A percentile compares a stretch with the other conserved stretches of the same genome.
phyloP scores from a whole-genome alignment of 768 basidiomycete genomes.

The Lentinula sp. region DNA sequence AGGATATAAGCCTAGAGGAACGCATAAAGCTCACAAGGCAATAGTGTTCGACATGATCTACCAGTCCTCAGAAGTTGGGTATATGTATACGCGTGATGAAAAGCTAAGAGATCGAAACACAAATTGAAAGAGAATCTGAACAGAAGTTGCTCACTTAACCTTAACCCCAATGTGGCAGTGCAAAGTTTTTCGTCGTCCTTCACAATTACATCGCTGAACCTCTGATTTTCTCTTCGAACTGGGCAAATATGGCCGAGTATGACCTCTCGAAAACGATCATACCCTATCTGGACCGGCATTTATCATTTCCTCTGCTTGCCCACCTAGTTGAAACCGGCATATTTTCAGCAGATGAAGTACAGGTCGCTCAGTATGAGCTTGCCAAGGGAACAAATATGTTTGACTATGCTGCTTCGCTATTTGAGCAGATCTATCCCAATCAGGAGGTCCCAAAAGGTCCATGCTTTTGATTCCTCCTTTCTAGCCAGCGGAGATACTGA shows the following conservation, averaged over 20 bases:
- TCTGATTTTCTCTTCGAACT: too few species aligned
- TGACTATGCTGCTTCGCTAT: slow-evolving; percentile 82
- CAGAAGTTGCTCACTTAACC: not conserved
- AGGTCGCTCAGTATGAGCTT: slow-evolving; percentile 92
- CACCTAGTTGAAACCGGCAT: slow-evolving; percentile 74
- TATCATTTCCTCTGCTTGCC: slow-evolving; percentile 87
- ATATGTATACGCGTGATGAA: not conserved
- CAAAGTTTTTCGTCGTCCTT: not conserved
- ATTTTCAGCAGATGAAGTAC: slow-evolving; percentile 76
- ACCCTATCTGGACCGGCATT: slow-evolving; percentile 90
- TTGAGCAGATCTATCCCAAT: slow-evolving; percentile 72
- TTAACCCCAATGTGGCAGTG: not conserved
- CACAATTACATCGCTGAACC: too few species aligned
- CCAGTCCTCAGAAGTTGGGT: not conserved
- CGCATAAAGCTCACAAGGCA: slow-evolving; percentile 28
- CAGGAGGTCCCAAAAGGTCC: slow-evolving; percentile 64
- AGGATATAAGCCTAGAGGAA: not conserved
- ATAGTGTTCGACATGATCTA: slow-evolving; percentile 46
- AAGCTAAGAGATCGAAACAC: too few species aligned
- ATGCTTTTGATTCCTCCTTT: slow-evolving; percentile 11
- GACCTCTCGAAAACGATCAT: slow-evolving; percentile 90
- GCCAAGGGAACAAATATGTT: slow-evolving; percentile 98
- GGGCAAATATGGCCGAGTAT: slow-evolving; percentile 50
- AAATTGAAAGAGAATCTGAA: not conserved
- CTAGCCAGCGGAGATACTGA: not conserved